phyloP scores from a whole-genome alignment of 208 protist species.

The Trypanosoma scelopori region DNA sequence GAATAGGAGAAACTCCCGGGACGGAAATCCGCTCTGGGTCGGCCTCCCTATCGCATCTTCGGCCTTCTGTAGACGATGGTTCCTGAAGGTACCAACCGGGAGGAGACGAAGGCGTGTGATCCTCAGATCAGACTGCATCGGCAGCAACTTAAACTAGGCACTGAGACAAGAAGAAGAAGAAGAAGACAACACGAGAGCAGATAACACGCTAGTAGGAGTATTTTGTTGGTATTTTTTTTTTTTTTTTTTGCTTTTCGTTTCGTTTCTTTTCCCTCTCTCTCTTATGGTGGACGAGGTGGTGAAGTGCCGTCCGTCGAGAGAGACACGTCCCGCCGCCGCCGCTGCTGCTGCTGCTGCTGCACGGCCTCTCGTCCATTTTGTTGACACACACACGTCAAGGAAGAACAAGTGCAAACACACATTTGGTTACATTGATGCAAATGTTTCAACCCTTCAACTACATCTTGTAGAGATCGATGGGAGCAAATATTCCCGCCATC shows the following conservation, averaged over 20 bases:
- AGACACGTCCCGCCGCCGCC: too few relatives aligned
- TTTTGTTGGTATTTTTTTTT: too few relatives aligned
- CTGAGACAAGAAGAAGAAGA: neutral
- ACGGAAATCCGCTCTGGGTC: neutral
- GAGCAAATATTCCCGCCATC: too few relatives aligned
- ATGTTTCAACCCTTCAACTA: conserved; percentile 2
- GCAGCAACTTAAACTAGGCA: neutral
- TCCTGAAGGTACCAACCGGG: conserved; percentile 10
- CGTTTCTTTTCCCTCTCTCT: too few relatives aligned
- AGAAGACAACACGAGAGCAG: neutral
- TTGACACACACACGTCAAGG: neutral
- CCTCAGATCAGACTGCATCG: neutral
- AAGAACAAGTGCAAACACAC: neutral
- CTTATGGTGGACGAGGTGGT: too few relatives aligned
- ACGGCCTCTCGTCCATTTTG: too few relatives aligned
- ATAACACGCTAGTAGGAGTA: too few relatives aligned
- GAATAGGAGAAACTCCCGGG: conserved; percentile 12
- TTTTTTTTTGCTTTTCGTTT: too few relatives aligned
- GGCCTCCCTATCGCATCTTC: too few relatives aligned
- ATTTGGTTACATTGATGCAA: conserved; percentile 1
- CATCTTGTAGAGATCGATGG: neutral
- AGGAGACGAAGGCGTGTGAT: conserved; percentile 17
- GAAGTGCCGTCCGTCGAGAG: too few relatives aligned
- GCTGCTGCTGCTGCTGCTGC: too few relatives aligned
- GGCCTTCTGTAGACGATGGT: neutral